Base-by-base conservation (phyloP, 2,329 filamentous ascomycete genomes). In the Byssochlamys sp. region DNA sequence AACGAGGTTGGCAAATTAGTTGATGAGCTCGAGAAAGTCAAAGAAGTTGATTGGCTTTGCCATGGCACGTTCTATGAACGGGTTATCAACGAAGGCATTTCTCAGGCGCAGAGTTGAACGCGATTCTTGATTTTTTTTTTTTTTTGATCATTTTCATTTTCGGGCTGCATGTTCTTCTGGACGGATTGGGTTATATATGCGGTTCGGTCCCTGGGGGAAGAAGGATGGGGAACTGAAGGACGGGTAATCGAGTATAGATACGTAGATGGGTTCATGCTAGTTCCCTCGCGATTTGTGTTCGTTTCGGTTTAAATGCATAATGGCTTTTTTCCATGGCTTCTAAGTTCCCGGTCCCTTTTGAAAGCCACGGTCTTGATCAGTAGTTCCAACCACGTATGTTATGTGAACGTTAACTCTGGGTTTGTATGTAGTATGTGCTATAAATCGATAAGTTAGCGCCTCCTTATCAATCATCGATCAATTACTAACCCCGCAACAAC, bases 41-140 rank as follows among this genome's bases (percentile, higher is more conserved):
- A 80, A 48, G 78, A 80, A 60, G 82, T 86, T 4, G 83, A 86
- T 65, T 79, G 81, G 71, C 77, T 78, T 61, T 77, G 77, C 49
- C 83, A 86, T 69, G 80, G 77, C 25, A 68, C 70, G 60, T 81
- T 82, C 74, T 85, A 85, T 64, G 81, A 84, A 63, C 72, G 77
- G 60, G 75, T 84, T 33, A 66, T 69, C 58, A 67, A 64, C 39
- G 72, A 74, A 59, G 57, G 60, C 12, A 39, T 58, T 59, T 56
- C 58, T 28, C 31, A 62, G 14, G 55, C 25, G 11, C 57, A 57
- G 31, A 51, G 26, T 19, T 50, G 45, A 48, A 67, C 51, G 63
- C 28, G 51, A 26, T 26, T 53, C 12, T 33, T 58, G n/a, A 45
- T 31, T 53, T 14, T 49, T 10, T n/a, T 31, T 52, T 9, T 56